Conservation (phyloP, 208 protist genomes). For the Leishmania major region DNA sequence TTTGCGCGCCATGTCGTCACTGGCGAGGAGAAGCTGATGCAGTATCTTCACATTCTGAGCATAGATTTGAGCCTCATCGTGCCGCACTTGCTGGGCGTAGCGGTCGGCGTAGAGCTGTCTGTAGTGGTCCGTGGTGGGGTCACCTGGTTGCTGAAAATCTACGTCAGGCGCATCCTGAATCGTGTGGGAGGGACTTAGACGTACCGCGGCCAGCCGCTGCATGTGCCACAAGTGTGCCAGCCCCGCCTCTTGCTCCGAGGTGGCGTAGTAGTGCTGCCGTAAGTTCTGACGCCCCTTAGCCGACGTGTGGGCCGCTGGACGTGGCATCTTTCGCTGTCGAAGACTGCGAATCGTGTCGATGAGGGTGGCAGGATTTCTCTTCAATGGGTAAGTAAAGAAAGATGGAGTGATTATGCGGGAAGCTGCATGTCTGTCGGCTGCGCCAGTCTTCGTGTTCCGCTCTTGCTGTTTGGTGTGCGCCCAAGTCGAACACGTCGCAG, state of each 20-base stretch:
- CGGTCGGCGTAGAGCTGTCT: conserved; percentile 31
- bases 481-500: neutral
- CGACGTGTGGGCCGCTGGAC: conserved; percentile 20
- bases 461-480: neutral
- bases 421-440: neutral
- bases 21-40: conserved; percentile 42
- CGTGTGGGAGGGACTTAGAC: conserved; percentile 39
- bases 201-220: conserved; percentile 51
- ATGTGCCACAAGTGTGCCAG: conserved; percentile 72
- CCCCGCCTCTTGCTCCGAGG: conserved; percentile 48
- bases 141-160: conserved; percentile 46
- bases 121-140: conserved; percentile 28
- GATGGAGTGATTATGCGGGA: neutral
- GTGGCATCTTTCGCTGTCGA: conserved; percentile 15
- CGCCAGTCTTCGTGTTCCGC: neutral
- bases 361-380: neutral
- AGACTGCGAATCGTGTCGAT: neutral
- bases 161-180: conserved; percentile 55
- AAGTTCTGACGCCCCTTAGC: conserved; percentile 42
- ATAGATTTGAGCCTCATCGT: conserved; percentile 44
- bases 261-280: conserved; percentile 45
- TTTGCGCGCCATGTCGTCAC: conserved; percentile 30
- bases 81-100: conserved; percentile 39
- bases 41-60: conserved; percentile 38
- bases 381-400: neutral